Evolutionary conservation across 495 filamentous ascomycete species (phyloP), one percentile per base, ranked within the genome.

Genomic region (Tetracladium setigerum): DNA sequence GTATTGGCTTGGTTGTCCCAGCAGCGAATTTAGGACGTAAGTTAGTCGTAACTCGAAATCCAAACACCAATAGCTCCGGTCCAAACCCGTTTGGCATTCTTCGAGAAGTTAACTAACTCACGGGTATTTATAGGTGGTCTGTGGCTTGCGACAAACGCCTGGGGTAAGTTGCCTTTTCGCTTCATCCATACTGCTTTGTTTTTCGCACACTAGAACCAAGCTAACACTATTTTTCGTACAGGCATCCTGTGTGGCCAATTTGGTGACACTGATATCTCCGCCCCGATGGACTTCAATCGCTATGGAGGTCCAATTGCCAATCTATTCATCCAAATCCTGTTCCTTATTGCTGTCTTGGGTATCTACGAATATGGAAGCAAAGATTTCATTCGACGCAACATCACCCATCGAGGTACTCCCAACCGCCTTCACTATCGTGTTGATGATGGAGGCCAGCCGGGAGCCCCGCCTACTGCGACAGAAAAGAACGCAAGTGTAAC

Each of bases 281-380:
- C 44, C n/a, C 42, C 46, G 2, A 50, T 57, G 30, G 50, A 47
- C 3, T 57, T 54, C 27, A 40, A 44, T 32, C 42, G 50, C 7
- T 57, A 54, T 17, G 55, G 55, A 10, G 40, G 36, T 17, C 47
- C 54, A 14, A 54, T 54, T 17, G 30, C 50, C 12, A 57, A 57
- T 30, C 39, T 57, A 15, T 6, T 57, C 1, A 41, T 57, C 15
- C 55, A 57, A 30, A 57, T 57, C 19, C 1, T 54, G 5, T 57
- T 57, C 38, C 32, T 57, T 3, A 45, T 57, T 27, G 27, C 19
- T 4, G 17, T 41, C 12, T 47, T 57, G 16, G 33, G 13, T 3
- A 41, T 54, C 9, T 47, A 57, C 27, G 55, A 57, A 24, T 57
- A 57, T 35, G 55, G 50, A 14, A 57, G 50, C 18, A 47, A 46